phyloP scores from a whole-genome alignment of 2,329 filamentous ascomycete species.

The Trichoderma sp. region DNA sequence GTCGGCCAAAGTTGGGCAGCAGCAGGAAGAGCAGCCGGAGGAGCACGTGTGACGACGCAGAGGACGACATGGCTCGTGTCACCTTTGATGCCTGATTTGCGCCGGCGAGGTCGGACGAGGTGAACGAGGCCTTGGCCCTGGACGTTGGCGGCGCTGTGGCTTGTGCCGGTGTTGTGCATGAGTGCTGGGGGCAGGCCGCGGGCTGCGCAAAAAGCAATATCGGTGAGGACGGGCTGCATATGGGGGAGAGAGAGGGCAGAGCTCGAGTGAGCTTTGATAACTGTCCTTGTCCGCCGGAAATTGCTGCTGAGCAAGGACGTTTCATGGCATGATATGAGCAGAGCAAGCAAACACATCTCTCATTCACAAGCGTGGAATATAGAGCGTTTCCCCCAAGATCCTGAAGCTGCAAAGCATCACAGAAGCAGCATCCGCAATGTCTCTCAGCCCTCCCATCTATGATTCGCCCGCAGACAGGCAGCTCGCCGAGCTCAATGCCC shows the following conservation, averaged over 20 bases:
- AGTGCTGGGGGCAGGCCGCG: constrained; percentile 19
- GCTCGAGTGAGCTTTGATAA: background rate
- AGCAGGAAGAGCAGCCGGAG: constrained; percentile 14
- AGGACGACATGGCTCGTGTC: constrained; percentile 16
- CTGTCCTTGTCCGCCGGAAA: background rate
- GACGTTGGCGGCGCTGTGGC: background rate
- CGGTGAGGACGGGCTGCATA: constrained; percentile 20
- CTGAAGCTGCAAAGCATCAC: constrained; percentile 1
- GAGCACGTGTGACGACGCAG: constrained; percentile 8
- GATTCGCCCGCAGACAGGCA: constrained; percentile 34
- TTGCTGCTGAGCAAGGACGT: background rate
- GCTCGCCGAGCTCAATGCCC: constrained; percentile 36
- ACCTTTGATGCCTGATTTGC: constrained; percentile 26
- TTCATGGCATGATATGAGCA: background rate
- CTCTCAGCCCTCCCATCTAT: constrained; percentile 41
- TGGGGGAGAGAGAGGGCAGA: background rate
- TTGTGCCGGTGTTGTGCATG: constrained; percentile 3
- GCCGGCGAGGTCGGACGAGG: background rate
- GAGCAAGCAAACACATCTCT: background rate
- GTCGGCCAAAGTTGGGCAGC: constrained; percentile 18
- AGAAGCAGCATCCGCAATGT: constrained; percentile 35
- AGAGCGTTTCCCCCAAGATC: background rate
- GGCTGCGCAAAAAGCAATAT: constrained; percentile 13
- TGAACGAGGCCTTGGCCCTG: background rate
- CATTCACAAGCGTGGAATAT: constrained; percentile 19